Evolutionary conservation across 805 yeast genomes (phyloP).

Genomic region (Zygoascus bituminiphila): DNA sequence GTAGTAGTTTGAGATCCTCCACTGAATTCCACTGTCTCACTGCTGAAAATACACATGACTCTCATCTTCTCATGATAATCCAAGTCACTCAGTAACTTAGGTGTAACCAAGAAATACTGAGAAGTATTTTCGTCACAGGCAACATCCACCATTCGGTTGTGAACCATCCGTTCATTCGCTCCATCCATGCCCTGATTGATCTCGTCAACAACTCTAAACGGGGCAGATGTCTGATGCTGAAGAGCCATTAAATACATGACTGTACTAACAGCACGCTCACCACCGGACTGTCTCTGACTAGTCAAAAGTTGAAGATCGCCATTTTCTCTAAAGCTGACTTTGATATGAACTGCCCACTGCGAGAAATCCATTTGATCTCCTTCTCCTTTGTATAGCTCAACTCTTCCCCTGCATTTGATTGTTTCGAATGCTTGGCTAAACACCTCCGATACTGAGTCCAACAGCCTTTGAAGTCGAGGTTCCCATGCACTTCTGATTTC

Average conservation of each 20-base stretch:
- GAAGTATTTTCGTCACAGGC: slow-evolving; percentile 60
- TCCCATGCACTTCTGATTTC: slow-evolving; percentile 48
- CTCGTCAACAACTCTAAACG: slow-evolving; percentile 94
- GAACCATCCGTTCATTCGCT: slow-evolving; percentile 79
- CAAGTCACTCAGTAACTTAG: slow-evolving; percentile 73
- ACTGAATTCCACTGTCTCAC: slow-evolving; percentile 16
- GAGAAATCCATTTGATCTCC: slow-evolving; percentile 32
- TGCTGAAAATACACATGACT: slow-evolving; percentile 74
- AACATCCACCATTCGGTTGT: slow-evolving; percentile 72
- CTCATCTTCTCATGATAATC: slow-evolving; percentile 74
- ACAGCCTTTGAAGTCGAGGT: slow-evolving; percentile 46
- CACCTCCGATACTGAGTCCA: slow-evolving; percentile 48
- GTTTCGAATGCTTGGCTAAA: slow-evolving; percentile 59
- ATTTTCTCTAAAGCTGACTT: slow-evolving; percentile 77
- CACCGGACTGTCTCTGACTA: slow-evolving; percentile 92
- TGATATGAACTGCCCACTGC: slow-evolving; percentile 77
- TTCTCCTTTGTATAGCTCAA: slow-evolving; percentile 45
- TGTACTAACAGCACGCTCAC: slow-evolving; percentile 94
- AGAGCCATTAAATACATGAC: slow-evolving; percentile 83
- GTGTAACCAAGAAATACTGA: slow-evolving; percentile 89
- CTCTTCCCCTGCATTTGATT: slow-evolving; percentile 85
- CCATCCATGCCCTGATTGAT: slow-evolving; percentile 99
- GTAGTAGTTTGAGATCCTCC: slow-evolving; percentile 1
- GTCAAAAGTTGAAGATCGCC: slow-evolving; percentile 65
- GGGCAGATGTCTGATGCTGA: slow-evolving; percentile 81